Evolutionary conservation across 2,329 filamentous ascomycete species (phyloP).

Genomic region (Penicillium rolfsii): DNA sequence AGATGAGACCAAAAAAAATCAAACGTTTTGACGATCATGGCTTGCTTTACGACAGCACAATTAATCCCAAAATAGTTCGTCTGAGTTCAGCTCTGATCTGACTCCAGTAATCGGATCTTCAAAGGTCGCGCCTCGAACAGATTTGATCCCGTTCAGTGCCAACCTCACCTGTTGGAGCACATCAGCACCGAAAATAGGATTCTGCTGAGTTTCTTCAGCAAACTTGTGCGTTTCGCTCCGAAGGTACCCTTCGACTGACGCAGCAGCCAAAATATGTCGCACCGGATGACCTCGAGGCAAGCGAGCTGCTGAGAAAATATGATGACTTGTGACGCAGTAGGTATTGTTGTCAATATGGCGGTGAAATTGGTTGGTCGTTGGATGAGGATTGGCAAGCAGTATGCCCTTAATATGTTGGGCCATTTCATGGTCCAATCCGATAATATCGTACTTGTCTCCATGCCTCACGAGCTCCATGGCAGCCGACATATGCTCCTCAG

Average conservation of each 20-base stretch:
- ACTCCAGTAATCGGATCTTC: constrained; percentile 12
- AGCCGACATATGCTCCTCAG: constrained; percentile 11
- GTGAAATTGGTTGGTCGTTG: neutral
- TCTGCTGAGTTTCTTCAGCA: neutral
- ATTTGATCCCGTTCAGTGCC: neutral
- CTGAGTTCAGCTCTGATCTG: neutral
- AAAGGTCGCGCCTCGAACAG: neutral
- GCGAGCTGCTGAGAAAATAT: constrained; percentile 10
- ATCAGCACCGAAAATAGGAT: constrained; percentile 12
- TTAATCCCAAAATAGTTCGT: too few species aligned
- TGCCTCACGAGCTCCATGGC: constrained; percentile 19
- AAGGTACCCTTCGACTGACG: constrained; percentile 7
- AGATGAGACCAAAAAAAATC: too few species aligned
- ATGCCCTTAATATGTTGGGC: constrained; percentile 11
- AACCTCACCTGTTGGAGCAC: constrained; percentile 7
- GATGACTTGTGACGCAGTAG: neutral
- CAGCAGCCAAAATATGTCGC: constrained; percentile 9
- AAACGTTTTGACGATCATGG: too few species aligned
- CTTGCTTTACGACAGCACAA: too few species aligned
- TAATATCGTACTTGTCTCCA: constrained; percentile 17
- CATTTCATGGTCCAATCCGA: neutral
- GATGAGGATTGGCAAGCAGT: constrained; percentile 8
- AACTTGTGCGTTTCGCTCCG: constrained; percentile 5
- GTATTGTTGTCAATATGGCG: constrained; percentile 9
- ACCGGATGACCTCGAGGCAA: constrained; percentile 13